Conservation (phyloP, 495 filamentous ascomycete genomes). For the Annulohypoxylon nitens region DNA sequence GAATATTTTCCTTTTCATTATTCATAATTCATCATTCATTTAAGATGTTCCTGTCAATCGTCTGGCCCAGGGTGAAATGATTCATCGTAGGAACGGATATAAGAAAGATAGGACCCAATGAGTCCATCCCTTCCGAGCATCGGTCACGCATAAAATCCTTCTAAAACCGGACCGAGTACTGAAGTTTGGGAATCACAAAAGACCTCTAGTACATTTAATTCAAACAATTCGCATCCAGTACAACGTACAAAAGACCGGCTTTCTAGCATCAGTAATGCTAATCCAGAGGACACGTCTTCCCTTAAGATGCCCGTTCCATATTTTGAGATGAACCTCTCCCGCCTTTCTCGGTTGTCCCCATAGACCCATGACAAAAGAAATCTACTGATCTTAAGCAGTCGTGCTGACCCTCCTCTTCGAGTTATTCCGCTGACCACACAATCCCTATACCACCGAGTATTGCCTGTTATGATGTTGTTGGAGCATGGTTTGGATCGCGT, state of each 20-base stretch:
- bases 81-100: conserved; percentile 14
- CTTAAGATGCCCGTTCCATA: conserved; percentile 41
- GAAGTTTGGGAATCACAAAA: conserved; percentile 13
- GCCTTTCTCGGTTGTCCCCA: conserved; percentile 32
- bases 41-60: conserved; percentile 12
- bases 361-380: conserved; percentile 26
- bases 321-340: conserved; percentile 34
- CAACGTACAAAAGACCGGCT: conserved; percentile 46
- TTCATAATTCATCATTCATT: background rate
- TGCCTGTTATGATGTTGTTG: conserved; percentile 62
- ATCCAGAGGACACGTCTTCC: conserved; percentile 23
- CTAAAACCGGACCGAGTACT: conserved; percentile 14
- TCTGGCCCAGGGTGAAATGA: background rate
- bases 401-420: conserved; percentile 19
- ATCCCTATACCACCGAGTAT: conserved; percentile 49
- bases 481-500: conserved; percentile 71
- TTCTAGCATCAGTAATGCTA: conserved; percentile 24
- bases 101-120: conserved; percentile 17
- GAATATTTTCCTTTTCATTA: conserved; percentile 8
- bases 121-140: conserved; percentile 29
- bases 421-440: conserved; percentile 29
- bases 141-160: conserved; percentile 16
- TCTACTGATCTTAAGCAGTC: conserved; percentile 36
- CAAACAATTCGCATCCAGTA: conserved; percentile 36
- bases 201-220: conserved; percentile 28